Evolutionary conservation across 257 asterid species (phyloP).

Genomic region (Craterostigma plantagineum): DNA sequence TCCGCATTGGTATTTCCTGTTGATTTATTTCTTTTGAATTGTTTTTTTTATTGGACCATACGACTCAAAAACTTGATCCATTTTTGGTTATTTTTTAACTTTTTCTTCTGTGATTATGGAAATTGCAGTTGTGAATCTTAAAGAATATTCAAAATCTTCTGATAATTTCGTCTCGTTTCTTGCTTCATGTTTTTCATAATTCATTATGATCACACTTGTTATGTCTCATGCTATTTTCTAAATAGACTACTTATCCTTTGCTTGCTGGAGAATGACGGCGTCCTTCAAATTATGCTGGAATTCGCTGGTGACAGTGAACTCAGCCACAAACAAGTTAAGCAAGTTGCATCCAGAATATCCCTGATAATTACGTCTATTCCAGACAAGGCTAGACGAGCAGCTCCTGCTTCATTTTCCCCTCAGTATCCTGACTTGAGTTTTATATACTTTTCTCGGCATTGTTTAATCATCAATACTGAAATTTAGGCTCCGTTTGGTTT

Average conservation of each 20-base stretch:
- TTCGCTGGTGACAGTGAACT: constrained; percentile 27
- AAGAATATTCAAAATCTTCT: not conserved
- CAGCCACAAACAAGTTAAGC: constrained; percentile 36
- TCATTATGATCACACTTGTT: not conserved
- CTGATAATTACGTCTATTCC: constrained; percentile 84
- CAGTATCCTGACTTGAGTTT: constrained; percentile 45
- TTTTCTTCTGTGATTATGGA: not conserved
- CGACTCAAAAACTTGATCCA: too few relatives aligned
- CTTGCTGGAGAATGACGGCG: constrained; percentile 61
- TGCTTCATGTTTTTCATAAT: not conserved
- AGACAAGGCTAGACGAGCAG: constrained; percentile 71
- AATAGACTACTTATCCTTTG: constrained; percentile 61
- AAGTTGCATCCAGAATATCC: constrained; percentile 30
- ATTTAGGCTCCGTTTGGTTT: not conserved
- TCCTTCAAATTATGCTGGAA: constrained; percentile 34
- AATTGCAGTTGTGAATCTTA: too few relatives aligned
- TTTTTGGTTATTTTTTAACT: not conserved
- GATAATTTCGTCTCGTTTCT: not conserved
- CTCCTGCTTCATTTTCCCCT: constrained; percentile 52
- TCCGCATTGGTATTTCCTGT: constrained; percentile 1
- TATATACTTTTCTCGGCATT: not conserved
- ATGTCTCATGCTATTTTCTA: constrained; percentile 3
- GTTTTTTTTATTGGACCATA: too few relatives aligned
- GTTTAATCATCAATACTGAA: constrained; percentile 4
- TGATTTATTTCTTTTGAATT: not conserved